A percentile compares a stretch with the other conserved stretches of the same genome.
These are phyloP conservation scores for Pneumocystis canis DNA, from an alignment of 1,139 yeast species.

Conservation along the genomic window DNA sequence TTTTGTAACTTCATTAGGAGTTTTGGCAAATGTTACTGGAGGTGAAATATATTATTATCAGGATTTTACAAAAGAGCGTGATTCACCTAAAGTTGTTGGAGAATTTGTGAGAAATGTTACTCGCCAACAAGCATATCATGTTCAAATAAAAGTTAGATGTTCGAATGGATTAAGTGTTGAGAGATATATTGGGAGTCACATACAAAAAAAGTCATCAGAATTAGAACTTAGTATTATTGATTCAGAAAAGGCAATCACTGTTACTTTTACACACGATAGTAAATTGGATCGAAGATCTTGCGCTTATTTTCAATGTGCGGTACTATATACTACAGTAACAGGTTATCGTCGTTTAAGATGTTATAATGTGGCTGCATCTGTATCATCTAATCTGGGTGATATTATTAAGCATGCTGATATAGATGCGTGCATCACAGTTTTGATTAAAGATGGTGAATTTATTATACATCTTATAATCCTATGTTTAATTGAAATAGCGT, in stretches of 20 bases:
- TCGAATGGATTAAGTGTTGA: conserved; percentile 77
- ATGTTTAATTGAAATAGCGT: conserved; percentile 27
- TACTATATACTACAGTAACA: conserved; percentile 60
- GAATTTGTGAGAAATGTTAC: conserved; percentile 33
- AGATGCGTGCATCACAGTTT: conserved; percentile 59
- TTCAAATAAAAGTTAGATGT: conserved; percentile 70
- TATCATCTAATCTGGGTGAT: conserved; percentile 56
- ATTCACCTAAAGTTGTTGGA: conserved; percentile 50
- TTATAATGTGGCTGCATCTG: conserved; percentile 67
- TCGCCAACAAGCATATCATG: conserved; percentile 53
- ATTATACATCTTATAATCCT: background rate
- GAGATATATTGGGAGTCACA: conserved; percentile 53
- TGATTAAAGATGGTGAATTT: conserved; percentile 36
- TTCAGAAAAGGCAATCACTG: conserved; percentile 53
- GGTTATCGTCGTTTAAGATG: conserved; percentile 79
- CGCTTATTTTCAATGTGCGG: conserved; percentile 83
- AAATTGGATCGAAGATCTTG: conserved; percentile 56
- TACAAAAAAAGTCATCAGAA: conserved; percentile 31
- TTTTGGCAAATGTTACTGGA: conserved; percentile 51
- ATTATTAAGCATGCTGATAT: conserved; percentile 75
- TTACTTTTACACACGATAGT: conserved; percentile 64
- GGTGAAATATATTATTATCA: conserved; percentile 57
- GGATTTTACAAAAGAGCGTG: conserved; percentile 53
- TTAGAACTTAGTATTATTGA: conserved; percentile 58
- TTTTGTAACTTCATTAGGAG: background rate